phyloP scores from a whole-genome alignment of 805 yeast species.

The Lachancea waltii region DNA sequence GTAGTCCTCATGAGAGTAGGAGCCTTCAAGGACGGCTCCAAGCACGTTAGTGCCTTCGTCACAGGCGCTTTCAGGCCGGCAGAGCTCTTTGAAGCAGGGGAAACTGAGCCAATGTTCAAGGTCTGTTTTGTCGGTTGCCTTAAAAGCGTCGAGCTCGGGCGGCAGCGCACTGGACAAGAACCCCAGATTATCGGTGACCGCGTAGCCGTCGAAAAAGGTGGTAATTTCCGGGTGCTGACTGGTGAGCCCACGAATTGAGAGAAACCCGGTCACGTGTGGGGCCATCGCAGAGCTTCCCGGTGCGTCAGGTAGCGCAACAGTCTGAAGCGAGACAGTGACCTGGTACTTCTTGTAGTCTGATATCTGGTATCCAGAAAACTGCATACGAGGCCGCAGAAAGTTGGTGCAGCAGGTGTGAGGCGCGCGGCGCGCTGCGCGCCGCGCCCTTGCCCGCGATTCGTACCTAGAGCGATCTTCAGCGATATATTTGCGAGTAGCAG shows the following conservation, averaged over 20 bases:
- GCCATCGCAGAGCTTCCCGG: constrained; percentile 25
- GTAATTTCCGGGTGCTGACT: constrained; percentile 60
- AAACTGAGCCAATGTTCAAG: constrained; percentile 63
- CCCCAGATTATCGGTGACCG: constrained; percentile 26
- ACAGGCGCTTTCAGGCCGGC: constrained; percentile 13
- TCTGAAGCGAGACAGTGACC: constrained; percentile 50
- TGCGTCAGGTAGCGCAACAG: constrained; percentile 41
- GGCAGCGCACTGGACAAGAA: constrained; percentile 27
- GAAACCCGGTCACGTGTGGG: constrained; percentile 48
- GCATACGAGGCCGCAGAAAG: constrained; percentile 25
- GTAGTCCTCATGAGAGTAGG: constrained; percentile 26
- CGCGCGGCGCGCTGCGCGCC: constrained; percentile 2
- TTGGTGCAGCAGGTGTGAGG: constrained; percentile 3
- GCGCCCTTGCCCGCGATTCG: constrained; percentile 1
- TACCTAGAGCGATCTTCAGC: constrained; percentile 6
- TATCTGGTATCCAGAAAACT: constrained; percentile 32
- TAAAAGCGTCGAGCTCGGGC: constrained; percentile 43
- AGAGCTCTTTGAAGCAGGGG: constrained; percentile 37
- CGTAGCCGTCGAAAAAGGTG: constrained; percentile 57
- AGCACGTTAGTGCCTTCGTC: constrained; percentile 10
- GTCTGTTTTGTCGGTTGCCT: constrained; percentile 52
- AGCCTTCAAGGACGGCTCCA: constrained; percentile 16
- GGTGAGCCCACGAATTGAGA: constrained; percentile 64
- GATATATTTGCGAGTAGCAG: constrained; percentile 5
- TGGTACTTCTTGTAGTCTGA: constrained; percentile 37